phyloP scores from a whole-genome alignment of 345 rosid species.

The Gossypium stocksii region DNA sequence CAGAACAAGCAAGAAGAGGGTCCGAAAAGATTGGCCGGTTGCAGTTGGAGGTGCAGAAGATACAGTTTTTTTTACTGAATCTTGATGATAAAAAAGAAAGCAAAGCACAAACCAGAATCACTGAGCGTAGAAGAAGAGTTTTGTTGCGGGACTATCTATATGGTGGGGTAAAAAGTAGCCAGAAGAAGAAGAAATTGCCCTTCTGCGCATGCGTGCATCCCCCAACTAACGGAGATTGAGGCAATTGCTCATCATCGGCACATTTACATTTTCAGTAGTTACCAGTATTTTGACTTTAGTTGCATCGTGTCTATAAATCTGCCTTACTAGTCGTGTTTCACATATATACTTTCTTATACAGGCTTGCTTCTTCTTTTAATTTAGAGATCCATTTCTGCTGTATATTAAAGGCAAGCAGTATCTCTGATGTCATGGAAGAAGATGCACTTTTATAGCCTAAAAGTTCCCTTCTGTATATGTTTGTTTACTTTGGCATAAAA shows the following conservation, averaged over 20 bases:
- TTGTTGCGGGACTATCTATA: constrained; percentile 75
- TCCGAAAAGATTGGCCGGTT: constrained; percentile 83
- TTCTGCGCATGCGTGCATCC: constrained; percentile 85
- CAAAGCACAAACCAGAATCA: constrained; percentile 37
- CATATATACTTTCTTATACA: constrained; percentile 12
- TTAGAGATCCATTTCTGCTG: constrained; percentile 25
- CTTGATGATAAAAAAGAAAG: constrained; percentile 62
- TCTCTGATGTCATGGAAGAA: constrained; percentile 18
- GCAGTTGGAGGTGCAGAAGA: constrained; percentile 86
- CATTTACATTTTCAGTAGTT: constrained; percentile 9
- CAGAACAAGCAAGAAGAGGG: constrained; percentile 76
- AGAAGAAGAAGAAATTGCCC: constrained; percentile 43
- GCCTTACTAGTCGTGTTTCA: constrained; percentile 9
- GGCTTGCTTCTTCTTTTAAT: constrained; percentile 15
- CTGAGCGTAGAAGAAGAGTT: constrained; percentile 59
- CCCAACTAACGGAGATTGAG: constrained; percentile 56
- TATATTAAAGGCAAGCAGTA: constrained; percentile 19
- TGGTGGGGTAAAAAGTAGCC: constrained; percentile 46
- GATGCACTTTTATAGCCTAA: constrained; percentile 22
- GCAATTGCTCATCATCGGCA: not conserved
- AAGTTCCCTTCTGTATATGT: not conserved
- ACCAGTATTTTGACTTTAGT: constrained; percentile 8
- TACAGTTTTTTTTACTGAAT: constrained; percentile 70
- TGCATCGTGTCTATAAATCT: constrained; percentile 31
- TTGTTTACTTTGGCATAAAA: not conserved